phyloP scores from a whole-genome alignment of 306 rosid species.

The Quercus glauca region DNA sequence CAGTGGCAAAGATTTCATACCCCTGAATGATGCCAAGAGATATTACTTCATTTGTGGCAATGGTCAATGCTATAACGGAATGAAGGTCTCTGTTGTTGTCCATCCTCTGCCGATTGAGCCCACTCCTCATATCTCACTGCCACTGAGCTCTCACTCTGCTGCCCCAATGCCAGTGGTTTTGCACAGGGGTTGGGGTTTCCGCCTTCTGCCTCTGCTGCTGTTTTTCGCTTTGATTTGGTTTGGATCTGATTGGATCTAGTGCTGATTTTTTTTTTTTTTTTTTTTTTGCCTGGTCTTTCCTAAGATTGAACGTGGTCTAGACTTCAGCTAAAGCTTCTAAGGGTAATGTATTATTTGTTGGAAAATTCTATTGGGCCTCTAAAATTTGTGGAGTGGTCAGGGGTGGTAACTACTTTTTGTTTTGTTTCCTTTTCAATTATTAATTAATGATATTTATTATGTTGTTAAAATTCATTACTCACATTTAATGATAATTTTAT shows the following conservation, averaged over 20 bases:
- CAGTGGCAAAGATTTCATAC: conserved; percentile 87
- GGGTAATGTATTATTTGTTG: background rate
- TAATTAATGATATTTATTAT: no score
- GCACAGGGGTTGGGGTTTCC: background rate
- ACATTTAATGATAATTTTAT: no score
- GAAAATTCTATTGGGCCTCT: background rate
- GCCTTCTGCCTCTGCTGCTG: conserved; percentile 5
- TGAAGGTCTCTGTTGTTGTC: conserved; percentile 74
- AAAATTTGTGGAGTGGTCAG: no score
- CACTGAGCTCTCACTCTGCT: conserved; percentile 10
- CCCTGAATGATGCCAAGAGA: conserved; percentile 48
- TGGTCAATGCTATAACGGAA: conserved; percentile 82
- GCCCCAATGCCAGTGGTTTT: conserved; percentile 19
- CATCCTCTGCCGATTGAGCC: conserved; percentile 58
- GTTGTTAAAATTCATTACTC: no score
- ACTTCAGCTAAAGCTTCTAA: background rate
- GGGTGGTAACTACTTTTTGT: no score
- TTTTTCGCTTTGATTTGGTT: conserved; percentile 32
- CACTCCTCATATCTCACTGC: no score
- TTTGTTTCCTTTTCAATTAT: no score
- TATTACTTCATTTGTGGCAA: conserved; percentile 86
- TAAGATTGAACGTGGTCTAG: background rate
- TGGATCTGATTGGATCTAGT: conserved; percentile 36
- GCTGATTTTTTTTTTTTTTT: conserved; percentile 3
- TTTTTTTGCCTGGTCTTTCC: no score